Evolutionary conservation across 768 basidiomycete genomes (phyloP).

Genomic region (Amanita phalloides): DNA sequence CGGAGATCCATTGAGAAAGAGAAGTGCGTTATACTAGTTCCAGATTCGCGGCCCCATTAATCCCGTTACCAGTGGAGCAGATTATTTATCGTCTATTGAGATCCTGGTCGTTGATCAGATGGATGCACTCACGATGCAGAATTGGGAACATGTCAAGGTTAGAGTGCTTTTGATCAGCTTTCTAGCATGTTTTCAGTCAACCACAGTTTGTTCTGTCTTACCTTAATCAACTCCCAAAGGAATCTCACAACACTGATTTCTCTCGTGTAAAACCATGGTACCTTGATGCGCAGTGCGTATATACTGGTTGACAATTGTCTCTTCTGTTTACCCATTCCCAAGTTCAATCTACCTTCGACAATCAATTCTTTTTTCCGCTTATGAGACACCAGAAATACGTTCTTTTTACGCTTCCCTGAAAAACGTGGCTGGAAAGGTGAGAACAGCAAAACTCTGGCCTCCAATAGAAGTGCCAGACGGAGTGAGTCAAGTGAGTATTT

Average conservation of each 20-base stretch:
- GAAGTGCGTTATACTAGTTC: constrained; percentile 41
- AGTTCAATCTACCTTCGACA: constrained; percentile 86
- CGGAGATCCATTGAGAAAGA: constrained; percentile 92
- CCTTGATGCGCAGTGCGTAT: constrained; percentile 80
- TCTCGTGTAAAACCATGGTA: constrained; percentile 98
- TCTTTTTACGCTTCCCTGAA: constrained; percentile 62
- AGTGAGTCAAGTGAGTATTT: constrained; percentile 56
- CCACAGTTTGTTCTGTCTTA: constrained; percentile 73
- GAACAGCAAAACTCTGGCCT: constrained; percentile 55
- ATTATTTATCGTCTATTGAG: constrained; percentile 92
- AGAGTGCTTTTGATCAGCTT: constrained; percentile 8
- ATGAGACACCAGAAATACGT: constrained; percentile 84
- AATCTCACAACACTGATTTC: constrained; percentile 91
- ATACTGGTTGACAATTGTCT: neutral
- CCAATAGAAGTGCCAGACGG: constrained; percentile 77
- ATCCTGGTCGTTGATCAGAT: constrained; percentile 84
- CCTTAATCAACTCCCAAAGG: constrained; percentile 84
- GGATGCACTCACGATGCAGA: constrained; percentile 94
- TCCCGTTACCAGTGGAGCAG: constrained; percentile 34
- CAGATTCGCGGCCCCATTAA: neutral
- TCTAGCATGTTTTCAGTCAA: neutral
- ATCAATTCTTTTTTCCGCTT: constrained; percentile 76
- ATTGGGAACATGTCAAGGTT: constrained; percentile 97
- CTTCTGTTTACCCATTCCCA: neutral
- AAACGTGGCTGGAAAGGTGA: constrained; percentile 80